Percentiles rank a stretch among this genome's conserved stretches.
Evolutionary conservation across 306 rosid genomes (phyloP).

Genomic region (Fragaria iinumae): DNA sequence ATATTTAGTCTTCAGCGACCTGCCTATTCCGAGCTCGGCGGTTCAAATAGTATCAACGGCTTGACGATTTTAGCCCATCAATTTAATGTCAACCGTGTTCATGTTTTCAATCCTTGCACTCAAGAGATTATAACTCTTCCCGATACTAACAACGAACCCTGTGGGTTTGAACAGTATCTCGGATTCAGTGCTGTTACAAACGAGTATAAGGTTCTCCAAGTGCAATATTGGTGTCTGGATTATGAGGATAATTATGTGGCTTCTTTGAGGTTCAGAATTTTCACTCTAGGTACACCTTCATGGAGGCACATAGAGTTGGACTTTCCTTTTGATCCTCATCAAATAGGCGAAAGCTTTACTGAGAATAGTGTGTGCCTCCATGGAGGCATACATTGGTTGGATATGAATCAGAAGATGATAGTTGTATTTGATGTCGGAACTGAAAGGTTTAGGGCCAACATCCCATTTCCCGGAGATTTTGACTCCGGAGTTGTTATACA

Average conservation of each 20-base stretch:
- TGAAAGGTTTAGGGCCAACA: not conserved
- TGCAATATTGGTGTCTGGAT: not conserved
- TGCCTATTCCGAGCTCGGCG: no score
- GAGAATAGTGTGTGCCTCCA: not conserved
- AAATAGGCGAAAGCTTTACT: not conserved
- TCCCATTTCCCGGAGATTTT: not conserved
- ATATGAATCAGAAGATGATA: not conserved
- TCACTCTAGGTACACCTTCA: not conserved
- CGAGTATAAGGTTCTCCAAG: conserved; percentile 2
- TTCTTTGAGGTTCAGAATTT: not conserved
- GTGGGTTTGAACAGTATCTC: not conserved
- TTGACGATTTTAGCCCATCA: not conserved
- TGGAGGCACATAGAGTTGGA: not conserved
- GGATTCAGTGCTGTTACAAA: conserved; percentile 5
- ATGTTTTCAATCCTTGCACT: not conserved
- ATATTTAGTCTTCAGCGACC: not conserved
- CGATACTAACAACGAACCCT: no score
- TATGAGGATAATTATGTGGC: no score
- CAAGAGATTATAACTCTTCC: not conserved
- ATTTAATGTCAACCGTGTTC: not conserved
- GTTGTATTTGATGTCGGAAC: not conserved
- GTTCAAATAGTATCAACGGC: no score
- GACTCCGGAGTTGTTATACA: not conserved
- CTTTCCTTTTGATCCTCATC: not conserved
- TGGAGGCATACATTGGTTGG: not conserved